A percentile compares a stretch with the other conserved stretches of the same genome.
phyloP scores from a whole-genome alignment of 1,284 basidiomycete species.

The Microstroma glucosiphilum region DNA sequence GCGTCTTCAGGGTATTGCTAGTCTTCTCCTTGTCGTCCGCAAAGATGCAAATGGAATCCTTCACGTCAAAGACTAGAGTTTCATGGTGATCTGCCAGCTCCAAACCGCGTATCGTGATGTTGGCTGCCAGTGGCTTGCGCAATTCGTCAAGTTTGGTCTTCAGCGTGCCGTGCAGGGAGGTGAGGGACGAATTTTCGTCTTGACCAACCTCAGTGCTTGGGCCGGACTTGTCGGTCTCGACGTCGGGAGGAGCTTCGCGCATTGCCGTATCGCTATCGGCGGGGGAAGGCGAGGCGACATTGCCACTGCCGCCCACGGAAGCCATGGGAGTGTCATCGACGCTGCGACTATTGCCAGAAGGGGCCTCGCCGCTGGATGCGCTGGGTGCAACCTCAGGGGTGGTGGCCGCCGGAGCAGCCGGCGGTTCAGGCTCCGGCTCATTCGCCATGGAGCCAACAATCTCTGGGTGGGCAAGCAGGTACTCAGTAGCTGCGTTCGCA shows the following conservation, averaged over 20 bases:
- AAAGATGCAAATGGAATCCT: slow-evolving; percentile 35
- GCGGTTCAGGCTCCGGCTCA: slow-evolving; percentile 13
- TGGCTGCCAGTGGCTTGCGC: slow-evolving; percentile 59
- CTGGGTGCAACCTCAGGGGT: slow-evolving; percentile 54
- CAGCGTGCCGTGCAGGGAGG: not conserved
- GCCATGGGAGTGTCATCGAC: not conserved
- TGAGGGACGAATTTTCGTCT: not conserved
- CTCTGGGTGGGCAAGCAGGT: slow-evolving; percentile 60
- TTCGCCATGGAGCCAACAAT: slow-evolving; percentile 19
- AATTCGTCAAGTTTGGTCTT: slow-evolving; percentile 58
- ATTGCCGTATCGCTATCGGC: not conserved
- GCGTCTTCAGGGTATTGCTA: not conserved
- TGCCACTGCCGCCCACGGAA: slow-evolving; percentile 15
- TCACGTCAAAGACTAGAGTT: slow-evolving; percentile 79
- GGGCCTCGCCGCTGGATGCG: slow-evolving; percentile 14
- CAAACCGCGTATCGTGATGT: slow-evolving; percentile 52
- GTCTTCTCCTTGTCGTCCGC: slow-evolving; percentile 11
- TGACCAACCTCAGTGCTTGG: not conserved
- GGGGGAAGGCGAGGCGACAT: not conserved
- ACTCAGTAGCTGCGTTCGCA: slow-evolving; percentile 78
- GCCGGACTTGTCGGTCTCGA: slow-evolving; percentile 8
- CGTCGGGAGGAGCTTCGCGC: slow-evolving; percentile 12
- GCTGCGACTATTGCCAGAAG: slow-evolving; percentile 19
- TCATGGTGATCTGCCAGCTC: slow-evolving; percentile 78
- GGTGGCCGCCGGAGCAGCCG: slow-evolving; percentile 35